A percentile compares a stretch with the other conserved stretches of the same genome.
phyloP scores from a whole-genome alignment of 257 asterid genomes.

The Nicotiana sylvestris region DNA sequence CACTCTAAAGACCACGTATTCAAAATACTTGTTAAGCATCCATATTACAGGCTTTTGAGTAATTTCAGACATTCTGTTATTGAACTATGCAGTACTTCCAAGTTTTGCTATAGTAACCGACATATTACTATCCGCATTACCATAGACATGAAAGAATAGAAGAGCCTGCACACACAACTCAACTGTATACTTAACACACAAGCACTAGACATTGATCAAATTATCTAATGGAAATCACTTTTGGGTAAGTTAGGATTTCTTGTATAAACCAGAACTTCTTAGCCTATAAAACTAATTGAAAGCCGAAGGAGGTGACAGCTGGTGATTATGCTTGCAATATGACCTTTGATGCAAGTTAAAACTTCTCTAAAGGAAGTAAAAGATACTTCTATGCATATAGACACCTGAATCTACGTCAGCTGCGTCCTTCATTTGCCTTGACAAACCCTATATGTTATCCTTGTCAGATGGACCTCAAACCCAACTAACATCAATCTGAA shows the following conservation, averaged over 20 bases:
- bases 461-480: background rate
- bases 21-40: background rate
- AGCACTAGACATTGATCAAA: background rate
- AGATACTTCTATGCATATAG: background rate
- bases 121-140: background rate
- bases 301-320: conserved; percentile 1
- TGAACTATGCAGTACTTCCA: background rate
- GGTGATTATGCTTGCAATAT: background rate
- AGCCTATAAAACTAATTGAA: background rate
- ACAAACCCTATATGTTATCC: background rate
- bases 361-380: background rate
- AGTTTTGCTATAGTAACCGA: background rate
- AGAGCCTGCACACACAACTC: background rate
- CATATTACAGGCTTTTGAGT: background rate
- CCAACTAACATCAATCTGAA: background rate
- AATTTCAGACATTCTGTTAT: background rate
- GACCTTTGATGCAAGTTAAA: background rate
- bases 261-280: background rate
- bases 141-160: background rate
- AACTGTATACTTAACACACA: background rate
- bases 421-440: background rate
- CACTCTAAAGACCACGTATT: background rate
- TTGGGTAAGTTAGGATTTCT: background rate
- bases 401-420: background rate
- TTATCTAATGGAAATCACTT: background rate